Evolutionary conservation across 192 early-diverging fungal genomes (phyloP), one percentile per base, ranked within the genome.

Genomic region (Coemansia sp.): DNA sequence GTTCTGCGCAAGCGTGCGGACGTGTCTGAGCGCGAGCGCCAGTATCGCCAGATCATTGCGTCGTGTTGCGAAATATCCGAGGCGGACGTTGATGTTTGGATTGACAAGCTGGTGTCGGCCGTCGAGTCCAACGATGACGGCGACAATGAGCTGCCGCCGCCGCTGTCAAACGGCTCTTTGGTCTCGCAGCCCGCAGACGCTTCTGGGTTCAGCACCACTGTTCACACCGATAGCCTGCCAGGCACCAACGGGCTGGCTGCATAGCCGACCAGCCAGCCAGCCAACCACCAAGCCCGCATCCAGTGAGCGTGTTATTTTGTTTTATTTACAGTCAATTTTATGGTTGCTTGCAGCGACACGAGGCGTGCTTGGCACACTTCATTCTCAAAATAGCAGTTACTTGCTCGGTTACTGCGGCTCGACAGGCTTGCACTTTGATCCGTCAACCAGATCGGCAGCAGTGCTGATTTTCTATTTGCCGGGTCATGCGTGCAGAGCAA

Each of bases 41-140:
- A 89, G 54, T 95, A 88, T 73, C 90, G 90, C 72, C 81, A 84
- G 55, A 82, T 98, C 29, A 93, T 95, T 69, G 85, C 91, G 6
- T 84, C 86, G 22, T 93, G 93, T 67, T 95, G 93, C 62, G 84
- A 88, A 56, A 85, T 95, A 23, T 80, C 83, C 14, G 60, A 91
- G 14, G 90, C 88, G 2, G 81, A 88, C 31, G 90, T 98, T 2
- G 92, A 92, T 54, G 80, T 85, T 19, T 81, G 91, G 78, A 70
- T 95, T 14, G 84, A 83, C 10, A 86, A 87, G 3, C 58, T 98
- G 23, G 77, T 91, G 7, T 56, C 82, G 24, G 95, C 93, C 1
- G 88, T 95, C 6, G 92, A 95, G 35, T 58, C 77, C 6, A 50
- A 40, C 5, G 64, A 85, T 18, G 60, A 62, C 21, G 51, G 11